These are phyloP conservation scores for Candida maris DNA, from an alignment of 805 yeast species.

Conservation along the genomic window DNA sequence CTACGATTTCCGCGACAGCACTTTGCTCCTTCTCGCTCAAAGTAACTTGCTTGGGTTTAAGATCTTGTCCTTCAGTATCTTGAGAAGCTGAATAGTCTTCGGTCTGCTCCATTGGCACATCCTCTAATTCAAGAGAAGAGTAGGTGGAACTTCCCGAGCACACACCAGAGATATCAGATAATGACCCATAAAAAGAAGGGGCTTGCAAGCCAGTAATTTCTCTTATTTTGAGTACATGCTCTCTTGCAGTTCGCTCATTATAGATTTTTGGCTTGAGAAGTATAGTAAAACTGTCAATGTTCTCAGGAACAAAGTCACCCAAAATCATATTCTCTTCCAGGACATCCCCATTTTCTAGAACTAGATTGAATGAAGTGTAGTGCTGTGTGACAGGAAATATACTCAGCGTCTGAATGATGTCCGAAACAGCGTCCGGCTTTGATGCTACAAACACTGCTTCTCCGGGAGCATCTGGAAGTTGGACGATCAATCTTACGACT, in stretches of 20 bases:
- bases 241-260: constrained; percentile 54
- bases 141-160: constrained; percentile 52
- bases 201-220: constrained; percentile 53
- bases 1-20: constrained; percentile 16
- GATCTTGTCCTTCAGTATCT: constrained; percentile 18
- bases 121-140: constrained; percentile 37
- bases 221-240: constrained; percentile 62
- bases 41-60: constrained; percentile 27
- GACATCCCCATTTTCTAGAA: constrained; percentile 31
- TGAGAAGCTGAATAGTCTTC: constrained; percentile 13
- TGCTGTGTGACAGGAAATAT: constrained; percentile 55
- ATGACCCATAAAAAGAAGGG: constrained; percentile 41
- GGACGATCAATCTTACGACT: constrained; percentile 23
- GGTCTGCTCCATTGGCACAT: constrained; percentile 19
- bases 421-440: constrained; percentile 46
- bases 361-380: constrained; percentile 56
- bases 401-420: constrained; percentile 55
- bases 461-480: constrained; percentile 26
- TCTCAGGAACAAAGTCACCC: constrained; percentile 30
- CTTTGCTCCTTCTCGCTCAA: constrained; percentile 28
- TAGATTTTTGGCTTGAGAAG: constrained; percentile 53
- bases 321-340: constrained; percentile 25
- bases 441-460: constrained; percentile 26
- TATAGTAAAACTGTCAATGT: constrained; percentile 35
- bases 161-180: constrained; percentile 34